Evolutionary conservation across 768 basidiomycete species (phyloP), one percentile per base, ranked within the genome.

Genomic region (Pulveroboletus sp.): DNA sequence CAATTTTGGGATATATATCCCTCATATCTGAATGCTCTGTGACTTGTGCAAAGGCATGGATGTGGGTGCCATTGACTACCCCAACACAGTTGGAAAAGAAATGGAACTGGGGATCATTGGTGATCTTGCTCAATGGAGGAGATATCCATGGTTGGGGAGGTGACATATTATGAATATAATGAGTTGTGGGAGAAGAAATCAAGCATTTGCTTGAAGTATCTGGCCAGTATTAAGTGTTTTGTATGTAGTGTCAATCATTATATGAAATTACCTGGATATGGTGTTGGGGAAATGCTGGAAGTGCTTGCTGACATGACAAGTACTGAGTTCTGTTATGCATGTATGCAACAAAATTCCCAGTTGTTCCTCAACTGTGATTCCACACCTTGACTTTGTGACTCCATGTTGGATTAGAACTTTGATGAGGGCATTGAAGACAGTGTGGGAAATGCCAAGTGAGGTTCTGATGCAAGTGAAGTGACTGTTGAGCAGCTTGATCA

Each of bases 1-100:
- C 58, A 57, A 50, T 76, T 76, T 38, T 71, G 71, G 0, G 71
- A 60, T 6, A 75, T 12, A 11, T 32, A 44, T 6, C 60, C 66
- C 38, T 66, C 63, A 1, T 50, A 40, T 39, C 65, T 57, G 19
- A 10, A 36, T 36, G 45, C n/a, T 27, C 17, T 9, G 17, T 1
- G n/a, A 20, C 2, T 2, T 6, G 8, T 3, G 40, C 14, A 14
- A 19, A 19, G 3, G 19, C 23, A 19, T 23, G 30, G 13, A 46
- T 51, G 22, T 49, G 40, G 17, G 12, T 47, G 2, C 44, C 40
- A 39, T 37, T 34, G 16, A 43, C 16, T 20, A 29, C 41, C 5
- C 29, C 29, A 10, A 17, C 22, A 53, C 31, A n/a, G 19, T 36
- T 19, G 17, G 16, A 7, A 34, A 17, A 34, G 8, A 34, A 34